These are phyloP conservation scores for Fistulifera solaris DNA, from an alignment of 108 stramenopile genomes.

Conservation along the genomic window DNA sequence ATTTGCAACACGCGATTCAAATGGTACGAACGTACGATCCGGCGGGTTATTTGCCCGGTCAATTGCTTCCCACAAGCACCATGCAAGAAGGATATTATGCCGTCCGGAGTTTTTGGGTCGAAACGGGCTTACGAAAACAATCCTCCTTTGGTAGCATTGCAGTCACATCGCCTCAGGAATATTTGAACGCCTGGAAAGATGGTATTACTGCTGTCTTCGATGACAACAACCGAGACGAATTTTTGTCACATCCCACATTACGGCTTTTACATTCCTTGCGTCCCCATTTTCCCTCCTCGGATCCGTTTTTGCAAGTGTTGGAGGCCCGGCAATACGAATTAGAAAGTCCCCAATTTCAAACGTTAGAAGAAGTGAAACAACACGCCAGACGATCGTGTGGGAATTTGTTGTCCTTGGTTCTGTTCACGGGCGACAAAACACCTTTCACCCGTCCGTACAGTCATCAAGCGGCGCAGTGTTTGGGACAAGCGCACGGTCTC, in stretches of 20 bases:
- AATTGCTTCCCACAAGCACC: constrained; percentile 8
- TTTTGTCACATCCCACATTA: constrained; percentile 14
- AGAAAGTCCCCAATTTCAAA: constrained; percentile 14
- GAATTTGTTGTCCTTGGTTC: constrained; percentile 12
- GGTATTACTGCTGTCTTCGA: neutral
- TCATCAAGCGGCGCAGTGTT: constrained; percentile 12
- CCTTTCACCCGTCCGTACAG: neutral
- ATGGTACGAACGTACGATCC: constrained; percentile 21
- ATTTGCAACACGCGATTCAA: constrained; percentile 4
- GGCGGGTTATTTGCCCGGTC: constrained; percentile 17
- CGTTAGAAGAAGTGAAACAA: constrained; percentile 8
- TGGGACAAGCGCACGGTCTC: constrained; percentile 22
- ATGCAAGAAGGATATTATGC: constrained; percentile 17
- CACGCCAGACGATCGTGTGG: constrained; percentile 19
- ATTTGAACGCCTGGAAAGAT: constrained; percentile 22
- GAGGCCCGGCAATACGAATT: constrained; percentile 16
- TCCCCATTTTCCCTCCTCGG: neutral
- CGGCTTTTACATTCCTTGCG: constrained; percentile 9
- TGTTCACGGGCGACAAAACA: constrained; percentile 12
- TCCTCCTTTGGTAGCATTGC: constrained; percentile 8
- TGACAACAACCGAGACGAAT: neutral
- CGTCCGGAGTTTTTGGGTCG: constrained; percentile 27
- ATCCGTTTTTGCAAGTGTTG: constrained; percentile 18
- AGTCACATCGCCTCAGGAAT: constrained; percentile 7
- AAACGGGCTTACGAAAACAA: constrained; percentile 16